phyloP scores from a whole-genome alignment of 2,329 filamentous ascomycete genomes.

The Sphaerulina populicola region DNA sequence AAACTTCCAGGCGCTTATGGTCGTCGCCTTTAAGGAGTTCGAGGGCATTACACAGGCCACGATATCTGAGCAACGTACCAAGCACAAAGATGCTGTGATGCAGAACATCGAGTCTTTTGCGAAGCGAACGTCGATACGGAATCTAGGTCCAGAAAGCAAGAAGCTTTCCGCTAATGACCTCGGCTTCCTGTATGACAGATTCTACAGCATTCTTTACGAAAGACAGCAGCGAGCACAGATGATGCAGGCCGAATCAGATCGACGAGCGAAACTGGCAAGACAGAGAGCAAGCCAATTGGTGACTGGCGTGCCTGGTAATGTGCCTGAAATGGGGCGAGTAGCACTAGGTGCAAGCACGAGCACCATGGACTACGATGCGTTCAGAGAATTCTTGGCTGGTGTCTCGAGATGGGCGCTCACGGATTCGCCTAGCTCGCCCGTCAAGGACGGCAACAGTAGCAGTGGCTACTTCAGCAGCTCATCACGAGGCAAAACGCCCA shows the following conservation, averaged over 20 bases:
- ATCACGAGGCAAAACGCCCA: constrained; percentile 32
- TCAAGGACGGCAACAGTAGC: constrained; percentile 44
- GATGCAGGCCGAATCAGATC: constrained; percentile 61
- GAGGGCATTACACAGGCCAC: constrained; percentile 88
- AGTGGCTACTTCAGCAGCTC: constrained; percentile 50
- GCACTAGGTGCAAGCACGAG: constrained; percentile 82
- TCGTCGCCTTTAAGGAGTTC: constrained; percentile 98
- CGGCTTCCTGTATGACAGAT: constrained; percentile 83
- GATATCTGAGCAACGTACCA: constrained; percentile 77
- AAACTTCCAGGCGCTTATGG: constrained; percentile 95
- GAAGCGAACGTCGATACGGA: constrained; percentile 91
- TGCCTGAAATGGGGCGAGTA: constrained; percentile 73
- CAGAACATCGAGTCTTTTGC: constrained; percentile 96
- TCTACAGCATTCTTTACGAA: constrained; percentile 87
- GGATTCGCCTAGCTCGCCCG: constrained; percentile 62
- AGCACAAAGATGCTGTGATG: constrained; percentile 88
- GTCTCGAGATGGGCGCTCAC: constrained; percentile 90
- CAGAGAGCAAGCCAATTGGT: constrained; percentile 45
- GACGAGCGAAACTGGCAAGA: constrained; percentile 54
- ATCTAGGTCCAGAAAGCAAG: constrained; percentile 93
- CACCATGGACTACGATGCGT: constrained; percentile 95
- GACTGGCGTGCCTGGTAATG: constrained; percentile 40
- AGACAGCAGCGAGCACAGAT: constrained; percentile 73
- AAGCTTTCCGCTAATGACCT: constrained; percentile 76
- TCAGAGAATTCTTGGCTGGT: constrained; percentile 79